phyloP scores from a whole-genome alignment of 176 grass and related monocot genomes.

The Lolium multiflorum region DNA sequence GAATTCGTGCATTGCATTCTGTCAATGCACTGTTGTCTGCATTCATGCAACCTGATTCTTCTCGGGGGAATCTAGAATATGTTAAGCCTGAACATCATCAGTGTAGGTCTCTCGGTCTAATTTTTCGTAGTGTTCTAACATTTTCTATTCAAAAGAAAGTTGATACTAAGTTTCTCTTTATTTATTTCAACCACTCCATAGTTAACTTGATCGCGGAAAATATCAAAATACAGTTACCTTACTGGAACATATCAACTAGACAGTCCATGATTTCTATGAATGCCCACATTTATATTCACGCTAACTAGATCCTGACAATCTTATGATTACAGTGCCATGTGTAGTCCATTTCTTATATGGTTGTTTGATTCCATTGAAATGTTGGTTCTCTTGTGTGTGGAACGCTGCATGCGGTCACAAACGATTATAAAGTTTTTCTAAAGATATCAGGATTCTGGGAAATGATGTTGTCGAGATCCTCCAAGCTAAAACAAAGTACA shows the following conservation, averaged over 20 bases:
- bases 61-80: slow-evolving; percentile 10
- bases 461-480: not conserved
- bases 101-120: not conserved
- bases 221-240: not conserved
- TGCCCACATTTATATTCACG: not conserved
- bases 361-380: not conserved
- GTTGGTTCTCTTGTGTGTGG: not conserved
- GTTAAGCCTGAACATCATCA: not conserved
- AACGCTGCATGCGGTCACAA: not conserved
- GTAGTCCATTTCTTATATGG: not conserved
- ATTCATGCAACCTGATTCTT: slow-evolving; percentile 8
- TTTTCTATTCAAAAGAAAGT: slow-evolving; percentile 18
- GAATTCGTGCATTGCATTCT: not conserved
- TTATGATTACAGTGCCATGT: not conserved
- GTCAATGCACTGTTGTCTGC: not conserved
- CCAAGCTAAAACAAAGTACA: not conserved
- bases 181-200: not conserved
- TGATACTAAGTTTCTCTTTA: not conserved
- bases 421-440: not conserved
- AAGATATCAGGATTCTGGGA: not conserved
- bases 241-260: no score
- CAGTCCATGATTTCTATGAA: not conserved
- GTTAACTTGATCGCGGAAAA: not conserved
- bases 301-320: not conserved
- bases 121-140: slow-evolving; percentile 15